Base-by-base conservation (phyloP, 2,329 filamentous ascomycete species). In the Penicillium sp. region DNA sequence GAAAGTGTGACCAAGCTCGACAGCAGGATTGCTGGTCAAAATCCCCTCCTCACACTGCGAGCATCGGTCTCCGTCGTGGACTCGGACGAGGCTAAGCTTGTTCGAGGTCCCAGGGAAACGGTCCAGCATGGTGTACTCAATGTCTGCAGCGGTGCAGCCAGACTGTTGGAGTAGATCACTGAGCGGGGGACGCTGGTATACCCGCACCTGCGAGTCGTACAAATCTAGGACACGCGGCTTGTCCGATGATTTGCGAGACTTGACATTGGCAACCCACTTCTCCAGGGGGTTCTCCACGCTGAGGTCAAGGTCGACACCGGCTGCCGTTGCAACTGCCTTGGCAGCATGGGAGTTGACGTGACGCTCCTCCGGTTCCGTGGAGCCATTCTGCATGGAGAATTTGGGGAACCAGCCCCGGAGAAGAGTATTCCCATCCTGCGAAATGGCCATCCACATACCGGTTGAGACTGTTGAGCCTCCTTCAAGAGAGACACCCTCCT, bases 1-100 rank as follows among this genome's bases (percentile, higher is more conserved):
- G 79, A 99, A 99, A 0, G 95, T 98, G 77, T 99, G 95, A 0
- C 92, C 95, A 17, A 98, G 84, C 78, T 99, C 95, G 54, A 98
- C 89, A 8, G 93, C 91, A 64, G 86, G 89, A 60, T 90, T 85
- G 2, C 91, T 82, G 47, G 82, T 82, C 24, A 98, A 81, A 2
- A 76, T 80, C 0, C 90, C 90, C 0, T 81, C 71, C 0, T 79
- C 72, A 74, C 95, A 99, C 42, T 84, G 82, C 0, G 91, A 87
- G 70, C 95, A 99, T 12, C 77, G 69, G 71, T 96, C 92, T 13
- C 90, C 91, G 47, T 88, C 78, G 53, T 81, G 81, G 19, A 90
- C 85, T 61, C 86, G 85, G 8, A 92, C 80, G 9, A 96, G 78
- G 67, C 91, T 88, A 40, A 91, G 78, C 0, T 79, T 76, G 57